Evolutionary conservation across 495 filamentous ascomycete species (phyloP).

Genomic region (Bryoglossum gracile): DNA sequence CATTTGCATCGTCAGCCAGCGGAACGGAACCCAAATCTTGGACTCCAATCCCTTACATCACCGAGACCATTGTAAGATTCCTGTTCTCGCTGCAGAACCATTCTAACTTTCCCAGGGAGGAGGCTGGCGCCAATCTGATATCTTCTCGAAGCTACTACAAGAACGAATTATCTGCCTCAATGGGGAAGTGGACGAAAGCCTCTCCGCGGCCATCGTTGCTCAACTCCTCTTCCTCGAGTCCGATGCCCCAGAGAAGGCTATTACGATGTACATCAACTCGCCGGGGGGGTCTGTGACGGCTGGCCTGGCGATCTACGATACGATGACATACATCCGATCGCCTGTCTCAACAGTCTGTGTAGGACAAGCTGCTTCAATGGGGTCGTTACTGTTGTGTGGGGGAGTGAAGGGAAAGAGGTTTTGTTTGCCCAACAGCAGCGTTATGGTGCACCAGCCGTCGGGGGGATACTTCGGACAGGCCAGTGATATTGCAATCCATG

Average conservation of each 20-base stretch:
- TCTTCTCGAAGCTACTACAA: conserved; percentile 74
- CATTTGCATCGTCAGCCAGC: conserved; percentile 10
- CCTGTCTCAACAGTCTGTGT: conserved; percentile 93
- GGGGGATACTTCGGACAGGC: conserved; percentile 91
- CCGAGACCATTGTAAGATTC: conserved; percentile 69
- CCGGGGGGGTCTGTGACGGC: conserved; percentile 92
- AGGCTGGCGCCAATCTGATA: conserved; percentile 81
- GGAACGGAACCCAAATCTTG: conserved; percentile 43
- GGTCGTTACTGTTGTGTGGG: conserved; percentile 78
- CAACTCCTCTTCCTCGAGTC: conserved; percentile 98
- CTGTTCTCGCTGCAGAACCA: background rate
- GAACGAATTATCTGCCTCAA: conserved; percentile 96
- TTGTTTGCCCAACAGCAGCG: conserved; percentile 80
- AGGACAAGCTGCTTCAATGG: conserved; percentile 93
- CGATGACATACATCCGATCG: conserved; percentile 92
- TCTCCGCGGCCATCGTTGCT: conserved; percentile 86
- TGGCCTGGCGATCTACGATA: conserved; percentile 95
- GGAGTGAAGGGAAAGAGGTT: conserved; percentile 80
- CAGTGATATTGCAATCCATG: conserved; percentile 90
- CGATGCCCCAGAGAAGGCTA: conserved; percentile 86
- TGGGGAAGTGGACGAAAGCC: conserved; percentile 78
- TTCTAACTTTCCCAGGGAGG: conserved; percentile 66
- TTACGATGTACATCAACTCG: conserved; percentile 95
- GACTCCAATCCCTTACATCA: conserved; percentile 68
- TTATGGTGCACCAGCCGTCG: conserved; percentile 95